Evolutionary conservation across 2,329 filamentous ascomycete genomes (phyloP), one percentile per base, ranked within the genome.

Genomic region (Purpureocillium takamizusanense): DNA sequence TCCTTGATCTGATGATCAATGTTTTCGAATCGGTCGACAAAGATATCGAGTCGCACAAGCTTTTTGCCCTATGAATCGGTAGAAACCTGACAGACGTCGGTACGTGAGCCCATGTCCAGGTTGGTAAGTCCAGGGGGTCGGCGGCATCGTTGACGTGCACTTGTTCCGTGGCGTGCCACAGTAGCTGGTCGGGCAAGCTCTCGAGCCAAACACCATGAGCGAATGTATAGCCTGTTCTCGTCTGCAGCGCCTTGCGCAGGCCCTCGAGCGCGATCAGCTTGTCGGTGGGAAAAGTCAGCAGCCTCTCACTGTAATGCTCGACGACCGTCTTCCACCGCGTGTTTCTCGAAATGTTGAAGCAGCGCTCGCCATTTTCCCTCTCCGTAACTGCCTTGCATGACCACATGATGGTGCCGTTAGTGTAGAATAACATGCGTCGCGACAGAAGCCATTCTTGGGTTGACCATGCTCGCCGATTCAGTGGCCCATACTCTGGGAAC

Each of bases 401-500:
- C 46, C 46, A 48, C 7, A 48, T 41, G 15, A 48, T 32, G 10
- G 30, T 8, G 25, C 35, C 42, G 6, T 38, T 39, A 9, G 46
- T 46, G 33, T 44, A 48, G 37, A 48, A 48, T 11, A 46, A 35
- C 31, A 48, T 46, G 18, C 46, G 42, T 13, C 46, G 37, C 4
- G 46, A 48, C 4, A 48, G 33, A 13, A 48, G 42, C 46, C 45
- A 47, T 34, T 48, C 46, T 23, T 48, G 46, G 2, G 46, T 48
- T 12, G 45, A 45, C 45, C 46, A 46, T 2, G 46, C 43, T 3
- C 45, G 37, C 13, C 34, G 35, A 32, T 45, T 47, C 34, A 47
- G 42, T 4, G 39, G 35, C 4, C 45, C 45, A 10, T 40, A 35
- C 30, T 48, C 46, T 4, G 46, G 46, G 37, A 48, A 45, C 1